Conservation (phyloP, 352 stramenopile species). For the Thalassiosira mediterranea region DNA sequence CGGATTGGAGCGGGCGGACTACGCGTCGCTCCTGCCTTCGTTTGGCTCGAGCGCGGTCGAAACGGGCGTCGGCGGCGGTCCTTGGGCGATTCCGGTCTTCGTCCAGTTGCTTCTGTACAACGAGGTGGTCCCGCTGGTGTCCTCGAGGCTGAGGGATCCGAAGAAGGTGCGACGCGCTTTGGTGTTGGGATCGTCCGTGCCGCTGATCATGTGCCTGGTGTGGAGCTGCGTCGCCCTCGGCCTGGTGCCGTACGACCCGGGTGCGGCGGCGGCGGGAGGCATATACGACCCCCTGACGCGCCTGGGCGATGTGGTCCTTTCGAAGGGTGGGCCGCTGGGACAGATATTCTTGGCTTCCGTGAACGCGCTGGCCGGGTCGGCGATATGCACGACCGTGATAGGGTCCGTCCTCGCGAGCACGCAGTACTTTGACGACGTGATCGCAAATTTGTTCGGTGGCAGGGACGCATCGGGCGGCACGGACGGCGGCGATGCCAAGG, state of each 20-base stretch:
- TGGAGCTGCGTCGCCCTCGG: slow-evolving; percentile 48
- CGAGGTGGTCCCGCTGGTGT: slow-evolving; percentile 54
- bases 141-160: slow-evolving; percentile 25
- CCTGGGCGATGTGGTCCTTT: slow-evolving; percentile 17
- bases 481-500: background rate
- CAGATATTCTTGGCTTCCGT: slow-evolving; percentile 31
- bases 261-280: background rate
- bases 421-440: slow-evolving; percentile 29
- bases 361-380: slow-evolving; percentile 32
- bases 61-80: background rate
- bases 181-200: slow-evolving; percentile 42
- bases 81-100: slow-evolving; percentile 47
- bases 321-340: slow-evolving; percentile 7
- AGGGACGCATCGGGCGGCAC: background rate
- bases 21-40: slow-evolving; percentile 24
- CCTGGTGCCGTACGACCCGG: slow-evolving; percentile 29
- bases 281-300: slow-evolving; percentile 34
- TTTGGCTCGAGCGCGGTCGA: too few species aligned
- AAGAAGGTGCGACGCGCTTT: slow-evolving; percentile 39
- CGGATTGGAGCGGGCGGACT: slow-evolving; percentile 27
- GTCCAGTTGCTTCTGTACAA: slow-evolving; percentile 63
- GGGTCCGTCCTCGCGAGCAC: slow-evolving; percentile 31
- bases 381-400: slow-evolving; percentile 46
- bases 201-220: slow-evolving; percentile 37
- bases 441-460: slow-evolving; percentile 14